Percentiles rank a stretch among this genome's conserved stretches.
Conservation (phyloP, 169 alveolate species). For the Eimeria acervulina region DNA sequence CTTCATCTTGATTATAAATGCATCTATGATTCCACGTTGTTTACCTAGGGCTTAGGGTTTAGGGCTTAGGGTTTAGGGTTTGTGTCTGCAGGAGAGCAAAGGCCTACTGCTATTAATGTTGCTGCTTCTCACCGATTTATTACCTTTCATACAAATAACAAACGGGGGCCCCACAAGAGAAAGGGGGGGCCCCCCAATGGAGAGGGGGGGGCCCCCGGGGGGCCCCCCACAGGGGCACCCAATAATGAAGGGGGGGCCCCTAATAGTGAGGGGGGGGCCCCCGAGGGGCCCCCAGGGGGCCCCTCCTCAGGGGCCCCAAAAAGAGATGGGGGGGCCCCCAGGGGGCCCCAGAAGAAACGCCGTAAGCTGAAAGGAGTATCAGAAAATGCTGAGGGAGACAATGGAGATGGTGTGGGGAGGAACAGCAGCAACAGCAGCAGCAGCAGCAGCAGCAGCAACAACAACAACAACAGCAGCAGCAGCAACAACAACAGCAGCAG, state of each 20-base stretch:
- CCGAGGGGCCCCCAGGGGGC: too few relatives aligned
- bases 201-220: background rate
- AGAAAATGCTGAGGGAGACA: background rate
- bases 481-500: background rate
- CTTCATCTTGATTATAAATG: background rate
- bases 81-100: background rate
- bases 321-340: background rate
- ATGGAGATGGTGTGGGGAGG: background rate
- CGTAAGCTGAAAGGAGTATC: background rate
- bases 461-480: background rate
- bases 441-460: background rate
- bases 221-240: background rate
- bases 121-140: background rate
- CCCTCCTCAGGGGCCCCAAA: too few relatives aligned
- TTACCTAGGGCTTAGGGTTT: constrained; percentile 4
- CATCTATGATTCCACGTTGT: background rate
- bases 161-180: background rate
- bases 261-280: too few relatives aligned
- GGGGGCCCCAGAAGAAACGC: background rate
- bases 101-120: background rate
- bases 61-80: constrained; percentile 58
- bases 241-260: too few relatives aligned
- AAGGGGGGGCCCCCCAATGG: background rate
- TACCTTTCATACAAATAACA: background rate
- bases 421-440: background rate